These are phyloP conservation scores for Tetracladium maxilliforme DNA, from an alignment of 2,329 filamentous ascomycete species.

Conservation along the genomic window DNA sequence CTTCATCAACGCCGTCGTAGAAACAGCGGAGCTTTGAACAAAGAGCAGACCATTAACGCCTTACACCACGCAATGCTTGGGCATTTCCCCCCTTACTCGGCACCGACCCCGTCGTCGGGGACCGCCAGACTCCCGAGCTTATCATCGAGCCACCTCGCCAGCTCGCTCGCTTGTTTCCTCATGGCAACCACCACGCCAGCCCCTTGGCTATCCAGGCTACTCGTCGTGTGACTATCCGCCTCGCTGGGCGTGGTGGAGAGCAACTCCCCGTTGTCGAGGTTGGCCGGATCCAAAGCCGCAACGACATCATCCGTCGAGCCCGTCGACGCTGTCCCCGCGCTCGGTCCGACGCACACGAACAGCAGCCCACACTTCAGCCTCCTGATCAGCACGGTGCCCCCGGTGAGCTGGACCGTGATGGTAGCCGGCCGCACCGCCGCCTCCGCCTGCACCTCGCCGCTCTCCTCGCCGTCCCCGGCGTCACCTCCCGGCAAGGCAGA, in stretches of 20 bases:
- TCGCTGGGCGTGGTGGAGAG: constrained; percentile 17
- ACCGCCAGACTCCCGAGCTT: constrained; percentile 37
- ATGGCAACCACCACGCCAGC: constrained; percentile 33
- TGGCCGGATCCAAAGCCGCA: constrained; percentile 4
- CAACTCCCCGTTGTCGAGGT: constrained; percentile 12
- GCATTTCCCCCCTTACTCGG: too few relatives aligned
- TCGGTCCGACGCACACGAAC: constrained; percentile 43
- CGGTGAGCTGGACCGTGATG: constrained; percentile 41
- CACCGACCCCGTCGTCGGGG: too few relatives aligned
- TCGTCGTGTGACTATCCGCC: constrained; percentile 14
- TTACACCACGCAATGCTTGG: too few relatives aligned
- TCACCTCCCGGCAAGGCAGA: constrained; percentile 10
- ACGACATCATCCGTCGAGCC: constrained; percentile 1
- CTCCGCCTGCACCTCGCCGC: constrained; percentile 7
- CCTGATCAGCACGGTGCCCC: constrained; percentile 40
- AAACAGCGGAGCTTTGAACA: too few relatives aligned
- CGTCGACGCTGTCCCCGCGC: constrained; percentile 5
- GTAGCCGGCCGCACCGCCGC: constrained; percentile 14
- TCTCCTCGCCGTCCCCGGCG: constrained; percentile 9
- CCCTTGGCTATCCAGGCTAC: constrained; percentile 17
- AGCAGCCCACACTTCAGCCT: constrained; percentile 42
- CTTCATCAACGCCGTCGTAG: too few relatives aligned
- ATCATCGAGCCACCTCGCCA: constrained; percentile 45
- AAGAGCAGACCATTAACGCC: too few relatives aligned
- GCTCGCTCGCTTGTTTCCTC: constrained; percentile 40